Conservation (phyloP, 441 rosid genomes). For the Omphalea diandra region DNA sequence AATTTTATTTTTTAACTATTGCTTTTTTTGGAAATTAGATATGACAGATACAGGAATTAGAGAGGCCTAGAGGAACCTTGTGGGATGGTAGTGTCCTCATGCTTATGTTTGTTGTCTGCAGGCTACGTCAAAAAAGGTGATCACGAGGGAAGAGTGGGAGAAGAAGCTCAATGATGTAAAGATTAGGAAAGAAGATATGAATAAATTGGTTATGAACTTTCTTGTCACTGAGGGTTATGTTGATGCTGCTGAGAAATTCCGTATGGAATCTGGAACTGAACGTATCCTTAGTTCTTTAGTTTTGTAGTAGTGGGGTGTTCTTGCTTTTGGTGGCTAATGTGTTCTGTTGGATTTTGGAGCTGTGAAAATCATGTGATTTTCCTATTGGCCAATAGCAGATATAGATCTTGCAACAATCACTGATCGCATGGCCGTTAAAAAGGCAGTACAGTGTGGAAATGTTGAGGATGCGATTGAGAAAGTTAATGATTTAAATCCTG, state of each 20-base stretch:
- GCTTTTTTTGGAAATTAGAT: too few relatives aligned
- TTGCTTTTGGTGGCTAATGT: not conserved
- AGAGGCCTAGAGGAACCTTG: not conserved
- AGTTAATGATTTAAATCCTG: constrained; percentile 92
- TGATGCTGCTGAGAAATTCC: constrained; percentile 88
- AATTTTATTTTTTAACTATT: too few relatives aligned
- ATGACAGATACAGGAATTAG: too few relatives aligned
- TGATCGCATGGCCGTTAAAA: constrained; percentile 95
- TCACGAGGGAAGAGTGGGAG: constrained; percentile 90
- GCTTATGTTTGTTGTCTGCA: constrained; percentile 27
- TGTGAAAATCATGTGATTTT: constrained; percentile 14
- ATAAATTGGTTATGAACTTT: constrained; percentile 92
- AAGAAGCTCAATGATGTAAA: constrained; percentile 79
- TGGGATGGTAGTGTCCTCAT: constrained; percentile 2
- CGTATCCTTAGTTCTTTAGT: constrained; percentile 54
- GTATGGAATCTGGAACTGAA: constrained; percentile 90
- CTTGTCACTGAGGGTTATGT: constrained; percentile 95
- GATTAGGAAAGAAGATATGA: constrained; percentile 93
- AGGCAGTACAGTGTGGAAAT: constrained; percentile 89
- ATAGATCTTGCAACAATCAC: constrained; percentile 88
- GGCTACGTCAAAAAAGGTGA: constrained; percentile 80
- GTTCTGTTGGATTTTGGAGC: too few relatives aligned
- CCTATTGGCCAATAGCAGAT: constrained; percentile 72
- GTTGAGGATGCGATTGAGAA: constrained; percentile 97
- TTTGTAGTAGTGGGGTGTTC: not conserved